These are phyloP conservation scores for Prunus padus DNA, from an alignment of 306 rosid species.

Conservation along the genomic window DNA sequence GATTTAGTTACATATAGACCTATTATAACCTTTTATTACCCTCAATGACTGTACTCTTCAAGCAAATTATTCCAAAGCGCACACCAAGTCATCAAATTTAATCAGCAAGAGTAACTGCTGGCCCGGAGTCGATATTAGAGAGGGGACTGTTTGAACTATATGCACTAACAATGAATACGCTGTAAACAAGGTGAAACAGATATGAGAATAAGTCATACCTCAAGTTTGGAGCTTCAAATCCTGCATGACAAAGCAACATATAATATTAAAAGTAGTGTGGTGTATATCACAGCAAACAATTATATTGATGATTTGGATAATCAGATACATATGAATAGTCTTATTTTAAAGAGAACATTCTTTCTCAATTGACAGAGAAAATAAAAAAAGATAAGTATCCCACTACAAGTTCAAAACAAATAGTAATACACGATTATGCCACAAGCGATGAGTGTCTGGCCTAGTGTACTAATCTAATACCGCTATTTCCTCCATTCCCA, in stretches of 20 bases:
- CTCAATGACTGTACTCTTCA: background rate
- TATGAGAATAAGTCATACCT: constrained; percentile 42
- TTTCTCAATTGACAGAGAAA: background rate
- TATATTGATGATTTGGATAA: background rate
- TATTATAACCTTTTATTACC: background rate
- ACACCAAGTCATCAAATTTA: background rate
- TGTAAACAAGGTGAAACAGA: background rate
- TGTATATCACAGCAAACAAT: background rate
- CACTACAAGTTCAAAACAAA: too few species aligned
- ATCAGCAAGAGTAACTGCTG: background rate
- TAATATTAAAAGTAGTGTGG: background rate
- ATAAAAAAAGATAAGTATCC: too few species aligned
- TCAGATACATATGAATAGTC: background rate
- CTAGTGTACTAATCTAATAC: too few species aligned
- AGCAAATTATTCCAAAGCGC: background rate
- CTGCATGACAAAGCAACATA: constrained; percentile 38
- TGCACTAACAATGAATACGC: background rate
- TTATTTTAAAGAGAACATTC: background rate
- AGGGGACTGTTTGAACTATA: background rate
- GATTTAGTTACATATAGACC: background rate
- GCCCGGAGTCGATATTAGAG: background rate
- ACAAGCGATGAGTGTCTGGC: too few species aligned
- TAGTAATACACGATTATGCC: too few species aligned
- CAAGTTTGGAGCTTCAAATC: constrained; percentile 76
- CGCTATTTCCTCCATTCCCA: too few species aligned